Percentiles rank a stretch among this genome's conserved stretches.
These are phyloP conservation scores for Botrytis sinoallii DNA, from an alignment of 2,329 filamentous ascomycete species.

Conservation along the genomic window DNA sequence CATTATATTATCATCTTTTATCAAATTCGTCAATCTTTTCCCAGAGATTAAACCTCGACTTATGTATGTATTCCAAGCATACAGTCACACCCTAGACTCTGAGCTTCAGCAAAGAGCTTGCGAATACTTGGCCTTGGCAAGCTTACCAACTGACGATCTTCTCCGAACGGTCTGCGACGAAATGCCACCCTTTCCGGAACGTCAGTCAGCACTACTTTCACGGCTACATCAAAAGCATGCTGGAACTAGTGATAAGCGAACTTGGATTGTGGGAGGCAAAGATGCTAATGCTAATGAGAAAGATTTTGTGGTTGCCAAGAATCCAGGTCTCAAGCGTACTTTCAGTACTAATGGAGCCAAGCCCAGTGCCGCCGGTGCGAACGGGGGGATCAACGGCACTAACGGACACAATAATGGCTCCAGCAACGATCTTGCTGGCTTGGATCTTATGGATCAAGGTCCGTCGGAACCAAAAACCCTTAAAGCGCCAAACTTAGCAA, in stretches of 20 bases:
- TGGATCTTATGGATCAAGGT: slow-evolving; percentile 69
- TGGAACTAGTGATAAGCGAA: slow-evolving; percentile 89
- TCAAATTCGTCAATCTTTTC: slow-evolving; percentile 98
- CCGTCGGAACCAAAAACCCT: slow-evolving; percentile 55
- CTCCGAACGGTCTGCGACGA: slow-evolving; percentile 93
- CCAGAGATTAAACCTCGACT: slow-evolving; percentile 97
- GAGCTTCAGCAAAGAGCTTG: slow-evolving; percentile 95
- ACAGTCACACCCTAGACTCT: slow-evolving; percentile 91
- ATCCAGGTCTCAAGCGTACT: slow-evolving; percentile 77
- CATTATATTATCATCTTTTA: slow-evolving; percentile 90
- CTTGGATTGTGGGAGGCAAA: slow-evolving; percentile 97
- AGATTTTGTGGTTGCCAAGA: slow-evolving; percentile 78
- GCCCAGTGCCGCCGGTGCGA: slow-evolving; percentile 44
- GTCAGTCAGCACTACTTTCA: slow-evolving; percentile 86
- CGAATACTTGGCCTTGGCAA: slow-evolving; percentile 86
- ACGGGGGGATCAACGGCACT: slow-evolving; percentile 48
- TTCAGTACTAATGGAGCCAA: slow-evolving; percentile 60
- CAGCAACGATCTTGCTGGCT: slow-evolving; percentile 67
- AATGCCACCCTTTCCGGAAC: slow-evolving; percentile 97
- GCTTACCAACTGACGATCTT: slow-evolving; percentile 82
- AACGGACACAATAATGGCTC: slow-evolving; percentile 47
- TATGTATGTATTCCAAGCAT: slow-evolving; percentile 82
- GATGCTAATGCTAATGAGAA: slow-evolving; percentile 81
- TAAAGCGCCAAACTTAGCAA: slow-evolving; percentile 80
- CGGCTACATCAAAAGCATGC: slow-evolving; percentile 92